Conservation (phyloP, 441 rosid species). For the Gossypium aridum region DNA sequence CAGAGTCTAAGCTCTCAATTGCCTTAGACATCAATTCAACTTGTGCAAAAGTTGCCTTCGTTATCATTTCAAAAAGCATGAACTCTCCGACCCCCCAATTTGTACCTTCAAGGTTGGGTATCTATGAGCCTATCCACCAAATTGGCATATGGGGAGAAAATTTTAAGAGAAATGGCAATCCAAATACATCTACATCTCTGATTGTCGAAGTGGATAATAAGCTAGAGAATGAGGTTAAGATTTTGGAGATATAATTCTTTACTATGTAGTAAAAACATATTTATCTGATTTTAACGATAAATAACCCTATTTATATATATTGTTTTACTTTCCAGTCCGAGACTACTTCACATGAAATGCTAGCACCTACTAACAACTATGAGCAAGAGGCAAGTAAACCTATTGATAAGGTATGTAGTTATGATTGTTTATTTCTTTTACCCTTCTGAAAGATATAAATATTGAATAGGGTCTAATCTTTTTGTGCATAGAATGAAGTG, state of each 20-base stretch:
- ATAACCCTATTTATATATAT: slow-evolving; percentile 11
- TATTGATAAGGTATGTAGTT: slow-evolving; percentile 48
- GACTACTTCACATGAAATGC: slow-evolving; percentile 64
- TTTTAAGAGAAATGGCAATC: slow-evolving; percentile 50
- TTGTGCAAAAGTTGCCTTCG: slow-evolving; percentile 19
- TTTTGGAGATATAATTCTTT: slow-evolving; percentile 10
- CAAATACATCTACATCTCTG: slow-evolving; percentile 40
- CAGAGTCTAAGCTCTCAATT: slow-evolving; percentile 7
- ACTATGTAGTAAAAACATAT: slow-evolving; percentile 2
- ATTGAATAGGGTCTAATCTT: not conserved
- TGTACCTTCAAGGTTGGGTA: slow-evolving; percentile 55
- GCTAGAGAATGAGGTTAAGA: slow-evolving; percentile 58
- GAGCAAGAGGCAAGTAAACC: slow-evolving; percentile 79
- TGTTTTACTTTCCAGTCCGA: slow-evolving; percentile 53
- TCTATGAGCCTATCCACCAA: slow-evolving; percentile 72
- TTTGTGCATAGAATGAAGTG: not conserved
- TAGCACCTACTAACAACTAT: slow-evolving; percentile 48
- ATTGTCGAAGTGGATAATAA: slow-evolving; percentile 42
- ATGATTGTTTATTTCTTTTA: not conserved
- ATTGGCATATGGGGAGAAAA: slow-evolving; percentile 78
- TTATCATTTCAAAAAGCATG: slow-evolving; percentile 47
- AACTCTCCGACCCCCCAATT: slow-evolving; percentile 70
- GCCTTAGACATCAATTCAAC: not conserved
- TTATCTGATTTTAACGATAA: slow-evolving; percentile 17
- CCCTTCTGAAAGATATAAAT: not conserved